Evolutionary conservation across 2,329 filamentous ascomycete genomes (phyloP).

Genomic region (Dactylellina parvicollis): DNA sequence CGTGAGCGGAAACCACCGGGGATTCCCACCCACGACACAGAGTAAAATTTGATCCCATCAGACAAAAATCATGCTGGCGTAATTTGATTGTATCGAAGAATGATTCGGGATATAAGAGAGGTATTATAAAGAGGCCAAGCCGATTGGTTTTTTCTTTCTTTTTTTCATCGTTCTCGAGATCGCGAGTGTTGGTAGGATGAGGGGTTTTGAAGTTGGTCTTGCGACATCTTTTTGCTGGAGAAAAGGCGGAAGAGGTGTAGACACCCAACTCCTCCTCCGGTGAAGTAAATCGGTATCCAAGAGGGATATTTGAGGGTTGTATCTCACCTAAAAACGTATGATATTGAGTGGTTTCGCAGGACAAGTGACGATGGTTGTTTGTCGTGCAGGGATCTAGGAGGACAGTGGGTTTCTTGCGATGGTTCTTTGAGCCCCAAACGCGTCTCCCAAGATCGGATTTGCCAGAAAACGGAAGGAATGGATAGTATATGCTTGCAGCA

Average conservation of each 20-base stretch:
- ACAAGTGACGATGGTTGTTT: neutral
- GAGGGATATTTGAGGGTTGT: slow-evolving; percentile 30
- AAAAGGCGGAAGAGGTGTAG: neutral
- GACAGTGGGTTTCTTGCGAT: slow-evolving; percentile 15
- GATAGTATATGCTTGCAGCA: slow-evolving; percentile 6
- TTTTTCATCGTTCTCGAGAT: slow-evolving; percentile 47
- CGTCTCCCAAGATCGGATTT: slow-evolving; percentile 16
- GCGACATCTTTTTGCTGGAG: slow-evolving; percentile 27
- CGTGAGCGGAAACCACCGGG: neutral
- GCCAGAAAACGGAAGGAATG: slow-evolving; percentile 11
- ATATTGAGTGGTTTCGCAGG: neutral
- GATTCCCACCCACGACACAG: slow-evolving; percentile 16
- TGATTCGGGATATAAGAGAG: slow-evolving; percentile 37
- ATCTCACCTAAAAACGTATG: slow-evolving; percentile 38
- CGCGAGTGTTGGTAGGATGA: slow-evolving; percentile 34
- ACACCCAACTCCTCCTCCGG: no score
- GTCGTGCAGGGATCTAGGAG: slow-evolving; percentile 29
- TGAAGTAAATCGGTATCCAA: slow-evolving; percentile 52
- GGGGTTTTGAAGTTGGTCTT: slow-evolving; percentile 31
- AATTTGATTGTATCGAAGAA: slow-evolving; percentile 44
- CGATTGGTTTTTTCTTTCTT: slow-evolving; percentile 1
- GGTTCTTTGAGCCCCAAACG: slow-evolving; percentile 16
- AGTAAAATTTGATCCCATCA: slow-evolving; percentile 47
- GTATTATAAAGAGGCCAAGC: slow-evolving; percentile 16
- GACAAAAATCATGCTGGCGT: slow-evolving; percentile 45